Base-by-base conservation (phyloP, 805 yeast species). In the Metschnikowia shivogae region DNA sequence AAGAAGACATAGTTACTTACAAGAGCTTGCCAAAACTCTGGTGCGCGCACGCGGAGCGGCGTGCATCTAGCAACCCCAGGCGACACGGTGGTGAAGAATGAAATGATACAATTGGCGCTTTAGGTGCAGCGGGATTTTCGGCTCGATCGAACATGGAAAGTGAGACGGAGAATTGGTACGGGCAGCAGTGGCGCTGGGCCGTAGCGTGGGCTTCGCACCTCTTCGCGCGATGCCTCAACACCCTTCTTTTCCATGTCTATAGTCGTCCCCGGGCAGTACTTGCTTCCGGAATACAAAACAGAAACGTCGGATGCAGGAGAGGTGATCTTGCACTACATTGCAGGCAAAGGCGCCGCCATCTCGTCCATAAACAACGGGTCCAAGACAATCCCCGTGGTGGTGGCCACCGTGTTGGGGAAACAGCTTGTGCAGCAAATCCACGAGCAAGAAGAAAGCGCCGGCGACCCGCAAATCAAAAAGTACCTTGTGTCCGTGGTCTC, bases 261-360 rank as follows among this genome's bases (percentile, higher is more conserved):
- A 19, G 65, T 59, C 24, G 50, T 61, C 19, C 96, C 97, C 1
- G 96, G 97, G 0, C 96, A 89, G 55, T 77, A 83, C 34, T 70
- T 89, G 20, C 75, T 81, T 14, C 90, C 93, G 1, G 67, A 73
- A 6, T 73, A 68, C 54, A 72, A 73, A 39, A 43, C 55, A 13
- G 58, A 48, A 11, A 53, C 50, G 13, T 59, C 56, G 4, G 50
- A 55, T 13, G 5, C 39, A 8, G 45, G 53, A 13, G 65, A 65
- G n/a, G 57, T 55, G 7, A 59, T 74, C 2, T 62, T 70, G 34
- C 73, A 71, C 46, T 87, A 76, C 55, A 59, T 69, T 4, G 65
- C 88, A 1, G 95, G 96, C 5, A 63, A 68, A 17, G 96, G 96
- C 8, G 74, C 87, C 0, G 74, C 77, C 28, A 51, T 79, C 3